Evolutionary conservation across 768 basidiomycete genomes (phyloP).

Genomic region (Leccinum arenicola): DNA sequence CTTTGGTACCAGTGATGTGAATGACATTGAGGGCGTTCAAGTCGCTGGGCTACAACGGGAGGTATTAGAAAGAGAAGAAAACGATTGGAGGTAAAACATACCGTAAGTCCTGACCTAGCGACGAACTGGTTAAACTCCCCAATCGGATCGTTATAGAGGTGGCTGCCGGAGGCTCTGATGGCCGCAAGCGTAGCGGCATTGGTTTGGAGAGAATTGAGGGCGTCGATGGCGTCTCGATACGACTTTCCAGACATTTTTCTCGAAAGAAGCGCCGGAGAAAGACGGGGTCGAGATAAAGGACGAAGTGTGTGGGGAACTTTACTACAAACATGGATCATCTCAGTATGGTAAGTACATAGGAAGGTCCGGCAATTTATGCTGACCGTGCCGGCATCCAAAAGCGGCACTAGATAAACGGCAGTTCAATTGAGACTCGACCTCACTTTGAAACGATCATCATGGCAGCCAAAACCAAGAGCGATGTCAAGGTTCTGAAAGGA

Average conservation of each 20-base stretch:
- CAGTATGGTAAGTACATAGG: neutral
- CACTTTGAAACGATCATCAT: slow-evolving; percentile 20
- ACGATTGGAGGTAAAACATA: slow-evolving; percentile 36
- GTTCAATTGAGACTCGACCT: neutral
- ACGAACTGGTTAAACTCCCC: slow-evolving; percentile 92
- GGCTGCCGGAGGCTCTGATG: slow-evolving; percentile 65
- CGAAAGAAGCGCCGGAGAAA: slow-evolving; percentile 7
- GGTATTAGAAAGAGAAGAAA: slow-evolving; percentile 12
- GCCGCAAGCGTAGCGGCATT: slow-evolving; percentile 93
- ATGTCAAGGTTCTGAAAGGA: slow-evolving; percentile 67
- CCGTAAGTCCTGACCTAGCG: slow-evolving; percentile 79
- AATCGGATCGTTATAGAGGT: slow-evolving; percentile 56
- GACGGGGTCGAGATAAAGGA: slow-evolving; percentile 6
- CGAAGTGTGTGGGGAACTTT: slow-evolving; percentile 1
- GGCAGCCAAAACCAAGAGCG: slow-evolving; percentile 52
- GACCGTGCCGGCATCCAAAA: neutral
- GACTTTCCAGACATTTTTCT: slow-evolving; percentile 52
- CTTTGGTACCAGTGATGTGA: slow-evolving; percentile 97
- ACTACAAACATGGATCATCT: slow-evolving; percentile 7
- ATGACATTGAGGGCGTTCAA: slow-evolving; percentile 89
- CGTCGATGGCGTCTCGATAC: slow-evolving; percentile 71
- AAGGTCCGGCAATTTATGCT: neutral
- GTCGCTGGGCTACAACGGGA: slow-evolving; percentile 59
- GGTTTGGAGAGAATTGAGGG: slow-evolving; percentile 79
- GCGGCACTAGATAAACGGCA: neutral